phyloP scores from a whole-genome alignment of 2,329 filamentous ascomycete species.

The Penicillium sp. region DNA sequence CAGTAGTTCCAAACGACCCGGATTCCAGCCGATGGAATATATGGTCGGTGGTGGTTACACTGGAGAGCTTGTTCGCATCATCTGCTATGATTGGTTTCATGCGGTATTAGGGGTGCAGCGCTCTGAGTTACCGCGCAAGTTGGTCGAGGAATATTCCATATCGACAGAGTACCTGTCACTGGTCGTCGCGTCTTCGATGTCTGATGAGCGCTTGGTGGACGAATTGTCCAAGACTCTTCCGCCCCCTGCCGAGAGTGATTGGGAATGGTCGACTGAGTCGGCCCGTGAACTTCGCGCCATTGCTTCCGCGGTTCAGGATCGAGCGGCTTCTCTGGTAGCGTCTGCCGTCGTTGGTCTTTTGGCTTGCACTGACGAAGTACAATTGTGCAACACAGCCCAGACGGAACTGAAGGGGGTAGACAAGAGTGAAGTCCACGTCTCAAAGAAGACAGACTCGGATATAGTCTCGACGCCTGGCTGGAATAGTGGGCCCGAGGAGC shows the following conservation, averaged over 20 bases:
- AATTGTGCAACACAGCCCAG: conserved; percentile 25
- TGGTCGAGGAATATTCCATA: conserved; percentile 56
- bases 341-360: conserved; percentile 66
- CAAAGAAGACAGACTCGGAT: background rate
- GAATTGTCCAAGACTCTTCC: conserved; percentile 50
- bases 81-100: conserved; percentile 61
- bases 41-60: conserved; percentile 72
- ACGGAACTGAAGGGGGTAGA: background rate
- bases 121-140: conserved; percentile 50
- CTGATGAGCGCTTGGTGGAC: conserved; percentile 47
- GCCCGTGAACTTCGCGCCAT: conserved; percentile 59
- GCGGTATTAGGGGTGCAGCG: conserved; percentile 37
- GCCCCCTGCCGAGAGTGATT: conserved; percentile 39
- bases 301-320: conserved; percentile 62
- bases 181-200: conserved; percentile 53
- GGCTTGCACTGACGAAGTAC: conserved; percentile 62
- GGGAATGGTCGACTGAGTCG: conserved; percentile 59
- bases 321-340: conserved; percentile 67
- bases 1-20: conserved; percentile 59
- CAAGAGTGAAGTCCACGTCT: conserved; percentile 8
- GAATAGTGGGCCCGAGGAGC: conserved; percentile 48
- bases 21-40: conserved; percentile 75
- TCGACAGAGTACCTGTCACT: conserved; percentile 68
- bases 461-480: conserved; percentile 25
- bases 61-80: conserved; percentile 66